phyloP scores from a whole-genome alignment of 306 rosid species.

The Rosa multiflora region DNA sequence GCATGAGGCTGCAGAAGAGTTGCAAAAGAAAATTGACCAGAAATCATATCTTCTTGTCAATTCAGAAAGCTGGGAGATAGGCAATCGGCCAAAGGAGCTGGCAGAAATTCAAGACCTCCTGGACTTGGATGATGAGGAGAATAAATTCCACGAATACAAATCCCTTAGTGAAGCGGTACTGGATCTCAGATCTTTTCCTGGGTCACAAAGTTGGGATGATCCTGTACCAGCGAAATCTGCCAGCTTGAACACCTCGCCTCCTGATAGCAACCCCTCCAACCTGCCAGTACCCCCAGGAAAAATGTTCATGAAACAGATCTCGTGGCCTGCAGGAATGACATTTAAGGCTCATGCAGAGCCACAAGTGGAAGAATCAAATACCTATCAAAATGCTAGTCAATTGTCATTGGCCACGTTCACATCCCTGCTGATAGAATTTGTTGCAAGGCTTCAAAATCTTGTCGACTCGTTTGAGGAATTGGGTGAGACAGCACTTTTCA shows the following conservation, averaged over 20 bases:
- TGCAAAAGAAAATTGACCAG: constrained; percentile 75
- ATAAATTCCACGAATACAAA: constrained; percentile 57
- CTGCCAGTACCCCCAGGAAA: constrained; percentile 34
- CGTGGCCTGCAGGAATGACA: constrained; percentile 67
- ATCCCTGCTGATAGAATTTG: constrained; percentile 88
- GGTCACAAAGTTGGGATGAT: constrained; percentile 46
- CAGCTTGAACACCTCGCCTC: background rate
- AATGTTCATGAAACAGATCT: constrained; percentile 51
- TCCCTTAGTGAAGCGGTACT: constrained; percentile 89
- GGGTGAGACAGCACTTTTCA: constrained; percentile 73
- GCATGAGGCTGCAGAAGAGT: constrained; percentile 90
- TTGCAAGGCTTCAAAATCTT: constrained; percentile 87
- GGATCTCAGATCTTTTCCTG: constrained; percentile 58
- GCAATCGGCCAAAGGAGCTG: constrained; percentile 47
- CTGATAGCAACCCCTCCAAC: constrained; percentile 17
- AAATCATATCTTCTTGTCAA: constrained; percentile 82
- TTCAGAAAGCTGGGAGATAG: constrained; percentile 88
- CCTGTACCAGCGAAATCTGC: constrained; percentile 3
- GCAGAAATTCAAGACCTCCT: constrained; percentile 51
- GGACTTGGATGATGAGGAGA: constrained; percentile 45
- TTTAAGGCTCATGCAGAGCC: constrained; percentile 28
- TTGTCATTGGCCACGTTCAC: constrained; percentile 84
- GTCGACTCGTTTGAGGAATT: constrained; percentile 74
- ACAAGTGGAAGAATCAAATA: constrained; percentile 57
- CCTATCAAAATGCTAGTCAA: constrained; percentile 84